Percentiles rank a stretch among this genome's conserved stretches.
Evolutionary conservation across 768 basidiomycete species (phyloP).

Genomic region (Trichaptum fuscoviolaceum): DNA sequence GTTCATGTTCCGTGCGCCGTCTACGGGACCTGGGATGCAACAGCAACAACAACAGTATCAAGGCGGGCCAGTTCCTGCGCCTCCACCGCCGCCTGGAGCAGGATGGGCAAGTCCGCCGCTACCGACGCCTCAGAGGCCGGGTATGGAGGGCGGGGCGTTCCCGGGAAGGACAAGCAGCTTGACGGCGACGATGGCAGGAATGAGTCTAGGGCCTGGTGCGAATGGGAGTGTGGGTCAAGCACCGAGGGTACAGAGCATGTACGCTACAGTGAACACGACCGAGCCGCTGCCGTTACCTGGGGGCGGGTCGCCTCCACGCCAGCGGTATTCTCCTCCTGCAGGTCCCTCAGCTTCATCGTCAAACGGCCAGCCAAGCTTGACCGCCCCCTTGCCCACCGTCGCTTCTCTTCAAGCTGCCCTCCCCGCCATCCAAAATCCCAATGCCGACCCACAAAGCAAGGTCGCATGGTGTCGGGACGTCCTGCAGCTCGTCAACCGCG

Average conservation of each 20-base stretch:
- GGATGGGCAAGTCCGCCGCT: background rate
- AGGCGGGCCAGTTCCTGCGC: too few relatives aligned
- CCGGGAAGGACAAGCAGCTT: background rate
- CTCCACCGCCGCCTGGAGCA: too few relatives aligned
- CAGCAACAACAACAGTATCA: background rate
- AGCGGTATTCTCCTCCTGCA: background rate
- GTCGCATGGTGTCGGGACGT: constrained; percentile 83
- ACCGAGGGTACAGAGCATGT: background rate
- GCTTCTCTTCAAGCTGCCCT: constrained; percentile 50
- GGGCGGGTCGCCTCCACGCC: constrained; percentile 1
- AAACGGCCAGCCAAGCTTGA: constrained; percentile 43
- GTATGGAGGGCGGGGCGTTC: background rate
- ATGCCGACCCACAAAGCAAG: constrained; percentile 52
- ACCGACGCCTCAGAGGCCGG: background rate
- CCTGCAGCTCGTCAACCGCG: constrained; percentile 68
- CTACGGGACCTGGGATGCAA: background rate
- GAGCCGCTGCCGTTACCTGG: constrained; percentile 14
- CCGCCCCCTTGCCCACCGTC: constrained; percentile 64
- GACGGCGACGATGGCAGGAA: background rate
- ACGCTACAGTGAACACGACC: constrained; percentile 13
- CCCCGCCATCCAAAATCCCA: constrained; percentile 45
- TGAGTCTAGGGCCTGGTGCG: background rate
- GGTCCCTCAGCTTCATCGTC: constrained; percentile 15
- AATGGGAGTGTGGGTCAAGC: background rate
- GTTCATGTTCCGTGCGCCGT: background rate